Conservation (phyloP, 106 monocot species). For the Dioscorea alata region DNA sequence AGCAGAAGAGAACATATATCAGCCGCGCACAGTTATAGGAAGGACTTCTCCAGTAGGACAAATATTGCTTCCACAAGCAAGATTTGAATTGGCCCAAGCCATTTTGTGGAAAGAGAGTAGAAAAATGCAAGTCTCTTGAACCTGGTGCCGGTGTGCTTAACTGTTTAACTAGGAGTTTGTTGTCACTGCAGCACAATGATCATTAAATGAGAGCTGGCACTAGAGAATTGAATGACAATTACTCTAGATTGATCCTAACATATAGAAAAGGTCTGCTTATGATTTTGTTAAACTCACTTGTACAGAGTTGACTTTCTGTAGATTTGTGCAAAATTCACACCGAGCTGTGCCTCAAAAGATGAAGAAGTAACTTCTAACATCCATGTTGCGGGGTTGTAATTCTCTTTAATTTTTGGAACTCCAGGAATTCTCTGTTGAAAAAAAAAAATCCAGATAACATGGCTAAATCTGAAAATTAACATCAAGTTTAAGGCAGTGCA, state of each 20-base stretch:
- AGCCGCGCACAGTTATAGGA: conserved; percentile 53
- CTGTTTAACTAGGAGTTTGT: conserved; percentile 33
- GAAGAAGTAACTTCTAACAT: conserved; percentile 71
- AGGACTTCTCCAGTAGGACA: conserved; percentile 85
- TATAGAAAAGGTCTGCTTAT: neutral
- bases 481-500: conserved; percentile 37
- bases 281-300: conserved; percentile 19
- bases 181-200: conserved; percentile 36
- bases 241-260: too few relatives aligned
- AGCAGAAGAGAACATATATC: conserved; percentile 16
- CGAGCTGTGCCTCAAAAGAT: conserved; percentile 50
- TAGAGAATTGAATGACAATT: neutral
- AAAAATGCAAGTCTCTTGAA: conserved; percentile 55
- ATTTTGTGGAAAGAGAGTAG: conserved; percentile 55
- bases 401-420: conserved; percentile 58
- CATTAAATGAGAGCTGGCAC: too few relatives aligned
- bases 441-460: neutral
- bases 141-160: conserved; percentile 38
- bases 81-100: conserved; percentile 61
- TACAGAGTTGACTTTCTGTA: conserved; percentile 42
- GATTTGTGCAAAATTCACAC: conserved; percentile 53
- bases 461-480: conserved; percentile 23
- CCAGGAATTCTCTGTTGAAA: conserved; percentile 50
- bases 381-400: conserved; percentile 82
- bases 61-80: conserved; percentile 72